Percentiles rank a stretch among this genome's conserved stretches.
phyloP scores from a whole-genome alignment of 495 filamentous ascomycete genomes.

The Neurospora pannonica region DNA sequence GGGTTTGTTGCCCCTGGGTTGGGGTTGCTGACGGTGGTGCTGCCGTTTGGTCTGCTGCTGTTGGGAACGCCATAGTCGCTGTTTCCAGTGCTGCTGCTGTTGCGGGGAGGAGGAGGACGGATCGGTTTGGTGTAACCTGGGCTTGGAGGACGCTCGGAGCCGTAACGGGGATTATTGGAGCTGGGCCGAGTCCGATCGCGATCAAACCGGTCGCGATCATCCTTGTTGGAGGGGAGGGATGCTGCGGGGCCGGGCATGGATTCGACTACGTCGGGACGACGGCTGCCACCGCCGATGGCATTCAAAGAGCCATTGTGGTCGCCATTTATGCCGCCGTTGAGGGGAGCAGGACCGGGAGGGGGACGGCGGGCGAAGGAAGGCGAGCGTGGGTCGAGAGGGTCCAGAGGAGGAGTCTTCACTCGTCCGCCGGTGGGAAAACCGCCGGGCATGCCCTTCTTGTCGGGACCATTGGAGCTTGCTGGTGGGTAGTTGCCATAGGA shows the following conservation, averaged over 20 bases:
- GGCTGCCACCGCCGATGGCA: background rate
- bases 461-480: background rate
- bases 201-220: background rate
- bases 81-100: background rate
- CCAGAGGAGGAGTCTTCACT: background rate
- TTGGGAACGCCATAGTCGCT: background rate
- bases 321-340: background rate
- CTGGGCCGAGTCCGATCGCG: background rate
- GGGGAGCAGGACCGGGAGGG: background rate
- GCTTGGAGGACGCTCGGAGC: background rate
- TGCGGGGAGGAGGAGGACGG: background rate
- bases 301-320: background rate
- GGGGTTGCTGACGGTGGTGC: background rate
- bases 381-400: background rate
- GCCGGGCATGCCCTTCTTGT: background rate
- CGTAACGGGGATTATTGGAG: background rate
- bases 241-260: constrained; percentile 1
- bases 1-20: constrained; percentile 12
- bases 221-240: background rate
- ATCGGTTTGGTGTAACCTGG: background rate
- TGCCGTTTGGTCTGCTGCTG: background rate
- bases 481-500: background rate
- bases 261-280: background rate
- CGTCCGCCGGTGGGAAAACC: background rate
- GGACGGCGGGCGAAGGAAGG: background rate